A percentile compares a stretch with the other conserved stretches of the same genome.
phyloP scores from a whole-genome alignment of 495 filamentous ascomycete species.

The Zalerion maritima region DNA sequence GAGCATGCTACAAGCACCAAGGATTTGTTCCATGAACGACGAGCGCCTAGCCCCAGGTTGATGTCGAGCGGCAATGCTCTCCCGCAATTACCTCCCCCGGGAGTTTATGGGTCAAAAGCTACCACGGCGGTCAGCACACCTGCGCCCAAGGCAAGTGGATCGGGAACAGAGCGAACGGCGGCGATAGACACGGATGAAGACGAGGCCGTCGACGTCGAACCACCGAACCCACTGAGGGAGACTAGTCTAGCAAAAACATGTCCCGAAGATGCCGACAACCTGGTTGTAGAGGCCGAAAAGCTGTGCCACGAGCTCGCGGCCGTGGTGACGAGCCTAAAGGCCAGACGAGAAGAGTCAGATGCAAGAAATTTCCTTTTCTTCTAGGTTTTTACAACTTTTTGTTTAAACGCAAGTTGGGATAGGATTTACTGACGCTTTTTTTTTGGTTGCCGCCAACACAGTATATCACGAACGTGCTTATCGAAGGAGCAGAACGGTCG shows the following conservation, averaged over 20 bases:
- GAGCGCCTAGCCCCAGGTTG: too few relatives aligned
- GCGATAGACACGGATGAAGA: too few relatives aligned
- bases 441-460: conserved; percentile 9
- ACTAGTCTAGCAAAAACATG: conserved; percentile 7
- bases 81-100: too few relatives aligned
- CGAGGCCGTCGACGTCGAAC: too few relatives aligned
- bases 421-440: not conserved
- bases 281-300: conserved; percentile 26
- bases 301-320: conserved; percentile 22
- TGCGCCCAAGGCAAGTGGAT: too few relatives aligned
- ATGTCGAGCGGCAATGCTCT: too few relatives aligned
- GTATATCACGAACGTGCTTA: conserved; percentile 38
- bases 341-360: conserved; percentile 35
- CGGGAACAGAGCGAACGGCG: too few relatives aligned
- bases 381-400: not conserved
- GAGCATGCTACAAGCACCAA: too few relatives aligned
- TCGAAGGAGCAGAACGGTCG: conserved; percentile 34
- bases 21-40: too few relatives aligned
- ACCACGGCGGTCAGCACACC: too few relatives aligned
- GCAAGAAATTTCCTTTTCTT: conserved; percentile 14
- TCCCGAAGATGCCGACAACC: conserved; percentile 12
- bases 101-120: too few relatives aligned
- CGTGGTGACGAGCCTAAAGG: conserved; percentile 22
- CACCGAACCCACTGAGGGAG: not conserved
- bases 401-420: conserved; percentile 2